Base-by-base conservation (phyloP, 768 basidiomycete species). In the Rhizopogon vesiculosus region DNA sequence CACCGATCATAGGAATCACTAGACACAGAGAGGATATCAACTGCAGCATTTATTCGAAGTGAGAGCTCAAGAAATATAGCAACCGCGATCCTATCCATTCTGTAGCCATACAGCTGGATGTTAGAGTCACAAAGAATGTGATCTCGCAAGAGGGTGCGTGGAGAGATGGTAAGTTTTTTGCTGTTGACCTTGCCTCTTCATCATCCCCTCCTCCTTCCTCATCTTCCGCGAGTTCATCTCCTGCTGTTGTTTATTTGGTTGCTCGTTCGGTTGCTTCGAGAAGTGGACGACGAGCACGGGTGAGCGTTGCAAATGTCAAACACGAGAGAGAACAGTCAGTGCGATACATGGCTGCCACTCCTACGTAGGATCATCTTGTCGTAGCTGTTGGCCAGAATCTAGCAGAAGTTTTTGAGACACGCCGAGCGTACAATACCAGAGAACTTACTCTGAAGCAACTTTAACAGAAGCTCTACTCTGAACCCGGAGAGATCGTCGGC, bases 61-160 rank as follows among this genome's bases (percentile, higher is more conserved):
- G 62, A 67, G 7, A 72, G 45, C 54, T 83, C 81, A 7, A 64
- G 45, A 60, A 67, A 70, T 13, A 84, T 58, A 2, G 78, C 66
- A 5, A 71, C 56, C 0, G 74, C 69, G 1, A 83, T 59, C 40
- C 67, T 69, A 57, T 82, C 81, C 79, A 81, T 78, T 35, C 66
- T 63, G 44, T 83, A 78, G 0, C 75, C 72, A 46, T 70, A 65
- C 55, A 78, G 80, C 13, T 53, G 59, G 28, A 66, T 53, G 2
- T 57, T 33, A 0, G 62, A n/a, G 35, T 72, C 55, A 44, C 67
- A 61, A 3, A 81, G 59, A 42, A 81, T 65, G 6, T 45, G 45
- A 8, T 68, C 61, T 48, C 67, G 56, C 7, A 81, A 60, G 5
- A 72, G 56, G 2, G 48, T 43, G 15, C 66, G 66, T 28, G 55